Conservation (phyloP, 805 yeast species). For the Blastobotrys mokoenaii region DNA sequence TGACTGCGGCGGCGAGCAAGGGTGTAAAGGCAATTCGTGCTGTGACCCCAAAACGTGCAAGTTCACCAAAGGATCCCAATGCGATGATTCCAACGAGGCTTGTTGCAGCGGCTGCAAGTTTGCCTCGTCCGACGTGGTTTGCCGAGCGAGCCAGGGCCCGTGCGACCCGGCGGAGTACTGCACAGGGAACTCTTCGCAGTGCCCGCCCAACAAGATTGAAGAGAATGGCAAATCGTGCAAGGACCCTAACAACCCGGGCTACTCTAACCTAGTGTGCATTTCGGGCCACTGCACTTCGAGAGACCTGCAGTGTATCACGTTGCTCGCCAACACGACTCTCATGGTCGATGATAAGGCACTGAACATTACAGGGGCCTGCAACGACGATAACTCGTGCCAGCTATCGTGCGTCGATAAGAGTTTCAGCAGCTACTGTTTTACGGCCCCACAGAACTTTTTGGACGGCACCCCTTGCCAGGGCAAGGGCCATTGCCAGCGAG, state of each 20-base stretch:
- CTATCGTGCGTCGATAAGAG: slow-evolving; percentile 22
- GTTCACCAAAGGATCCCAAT: slow-evolving; percentile 22
- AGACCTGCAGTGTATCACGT: slow-evolving; percentile 27
- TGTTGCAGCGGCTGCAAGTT: slow-evolving; percentile 29
- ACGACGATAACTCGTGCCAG: slow-evolving; percentile 21
- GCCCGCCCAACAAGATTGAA: slow-evolving; percentile 24
- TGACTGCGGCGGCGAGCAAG: slow-evolving; percentile 31
- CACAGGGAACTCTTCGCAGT: slow-evolving; percentile 26
- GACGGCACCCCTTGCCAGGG: slow-evolving; percentile 30
- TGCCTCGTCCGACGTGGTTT: slow-evolving; percentile 22
- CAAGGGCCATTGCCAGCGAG: slow-evolving; percentile 23
- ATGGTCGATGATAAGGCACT: slow-evolving; percentile 16
- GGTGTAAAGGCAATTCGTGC: slow-evolving; percentile 25
- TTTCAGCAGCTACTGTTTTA: slow-evolving; percentile 17
- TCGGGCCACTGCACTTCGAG: slow-evolving; percentile 31
- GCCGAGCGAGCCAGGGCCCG: slow-evolving; percentile 27
- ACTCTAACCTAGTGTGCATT: slow-evolving; percentile 19
- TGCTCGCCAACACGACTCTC: slow-evolving; percentile 20
- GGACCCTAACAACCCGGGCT: slow-evolving; percentile 8
- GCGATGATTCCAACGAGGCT: slow-evolving; percentile 27
- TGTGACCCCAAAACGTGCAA: slow-evolving; percentile 29
- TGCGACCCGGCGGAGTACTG: slow-evolving; percentile 30
- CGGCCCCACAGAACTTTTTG: slow-evolving; percentile 24
- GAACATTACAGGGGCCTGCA: slow-evolving; percentile 25
- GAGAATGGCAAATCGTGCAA: slow-evolving; percentile 25